Evolutionary conservation across 2,329 filamentous ascomycete species (phyloP).

Genomic region (Fusarium sp.): DNA sequence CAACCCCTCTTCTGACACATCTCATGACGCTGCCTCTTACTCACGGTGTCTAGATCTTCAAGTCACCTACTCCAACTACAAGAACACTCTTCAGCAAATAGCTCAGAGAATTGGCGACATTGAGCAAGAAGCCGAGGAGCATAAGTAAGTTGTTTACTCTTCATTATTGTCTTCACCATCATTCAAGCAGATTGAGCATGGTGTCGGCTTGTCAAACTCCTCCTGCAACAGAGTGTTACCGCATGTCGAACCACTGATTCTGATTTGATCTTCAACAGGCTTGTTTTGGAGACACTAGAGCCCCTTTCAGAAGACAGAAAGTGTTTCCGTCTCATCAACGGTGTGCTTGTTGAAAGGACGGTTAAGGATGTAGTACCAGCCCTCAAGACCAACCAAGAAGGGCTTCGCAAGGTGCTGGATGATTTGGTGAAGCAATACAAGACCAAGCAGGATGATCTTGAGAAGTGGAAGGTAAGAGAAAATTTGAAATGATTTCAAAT

Average conservation of each 20-base stretch:
- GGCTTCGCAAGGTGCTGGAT: constrained; percentile 91
- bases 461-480: constrained; percentile 91
- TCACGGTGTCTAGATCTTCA: constrained; percentile 72
- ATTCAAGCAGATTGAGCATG: constrained; percentile 18
- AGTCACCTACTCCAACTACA: constrained; percentile 80
- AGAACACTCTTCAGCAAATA: constrained; percentile 84
- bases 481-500: background rate
- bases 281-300: constrained; percentile 90
- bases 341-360: constrained; percentile 92
- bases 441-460: constrained; percentile 90
- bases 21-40: constrained; percentile 11
- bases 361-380: constrained; percentile 92
- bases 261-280: constrained; percentile 60
- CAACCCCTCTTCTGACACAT: background rate
- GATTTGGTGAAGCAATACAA: constrained; percentile 98
- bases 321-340: constrained; percentile 99
- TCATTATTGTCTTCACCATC: constrained; percentile 1
- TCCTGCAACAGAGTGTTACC: constrained; percentile 9
- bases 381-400: constrained; percentile 92
- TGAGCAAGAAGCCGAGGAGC: constrained; percentile 96
- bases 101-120: constrained; percentile 97
- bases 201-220: constrained; percentile 22
- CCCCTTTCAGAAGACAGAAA: constrained; percentile 87
- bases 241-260: constrained; percentile 51
- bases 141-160: constrained; percentile 75